Conservation (phyloP, 257 asterid species). For the Solanum tacnaense region DNA sequence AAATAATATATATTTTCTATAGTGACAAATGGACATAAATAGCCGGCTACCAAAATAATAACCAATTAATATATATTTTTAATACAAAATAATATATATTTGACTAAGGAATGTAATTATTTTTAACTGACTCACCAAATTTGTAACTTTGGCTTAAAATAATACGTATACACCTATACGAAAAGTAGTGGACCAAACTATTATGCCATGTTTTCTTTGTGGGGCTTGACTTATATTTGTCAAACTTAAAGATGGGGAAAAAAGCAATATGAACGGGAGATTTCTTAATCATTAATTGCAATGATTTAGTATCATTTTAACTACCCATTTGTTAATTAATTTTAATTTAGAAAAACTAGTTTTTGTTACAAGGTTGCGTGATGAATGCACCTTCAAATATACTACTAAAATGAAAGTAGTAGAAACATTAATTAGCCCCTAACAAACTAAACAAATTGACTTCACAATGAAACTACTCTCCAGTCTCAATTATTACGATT, state of each 20-base stretch:
- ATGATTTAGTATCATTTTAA: neutral
- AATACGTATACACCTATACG: neutral
- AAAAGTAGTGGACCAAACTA: neutral
- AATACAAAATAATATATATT: neutral
- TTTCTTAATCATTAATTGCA: neutral
- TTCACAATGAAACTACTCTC: neutral
- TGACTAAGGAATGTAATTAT: neutral
- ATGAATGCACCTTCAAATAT: neutral
- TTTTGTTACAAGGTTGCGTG: neutral
- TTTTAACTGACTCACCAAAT: neutral
- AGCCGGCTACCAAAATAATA: neutral
- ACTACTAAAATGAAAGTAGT: neutral
- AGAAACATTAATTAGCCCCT: neutral
- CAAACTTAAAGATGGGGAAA: neutral
- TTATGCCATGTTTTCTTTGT: neutral
- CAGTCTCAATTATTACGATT: accelerated
- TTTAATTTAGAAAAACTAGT: neutral
- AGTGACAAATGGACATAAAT: neutral
- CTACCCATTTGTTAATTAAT: neutral
- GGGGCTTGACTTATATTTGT: neutral
- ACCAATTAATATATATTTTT: neutral
- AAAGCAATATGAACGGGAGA: neutral
- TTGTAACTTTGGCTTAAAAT: neutral
- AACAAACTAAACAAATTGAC: neutral
- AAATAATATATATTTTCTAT: neutral